phyloP scores from a whole-genome alignment of 495 filamentous ascomycete species.

The Neurospora africana region DNA sequence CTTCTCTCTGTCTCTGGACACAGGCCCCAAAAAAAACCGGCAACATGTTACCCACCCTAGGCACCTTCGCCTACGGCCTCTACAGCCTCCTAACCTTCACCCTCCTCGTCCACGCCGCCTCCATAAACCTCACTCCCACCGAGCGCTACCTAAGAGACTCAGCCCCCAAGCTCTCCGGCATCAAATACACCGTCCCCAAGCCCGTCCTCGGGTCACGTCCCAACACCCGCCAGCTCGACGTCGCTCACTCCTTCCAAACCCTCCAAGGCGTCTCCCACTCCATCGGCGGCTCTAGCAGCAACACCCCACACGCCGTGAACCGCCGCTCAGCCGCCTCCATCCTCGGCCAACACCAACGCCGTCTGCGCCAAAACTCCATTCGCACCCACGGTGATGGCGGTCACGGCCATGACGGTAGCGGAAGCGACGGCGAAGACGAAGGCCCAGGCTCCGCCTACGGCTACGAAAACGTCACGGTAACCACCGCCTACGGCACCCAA shows the following conservation, averaged over 20 bases:
- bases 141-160: not conserved
- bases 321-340: conserved; percentile 18
- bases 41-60: not conserved
- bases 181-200: not conserved
- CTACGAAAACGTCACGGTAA: conserved; percentile 30
- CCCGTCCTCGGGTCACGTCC: not conserved
- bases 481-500: conserved; percentile 28
- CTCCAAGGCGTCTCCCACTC: not conserved
- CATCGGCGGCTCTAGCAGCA: not conserved
- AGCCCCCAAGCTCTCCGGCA: not conserved
- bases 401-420: not conserved
- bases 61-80: not conserved
- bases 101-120: not conserved
- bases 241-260: not conserved
- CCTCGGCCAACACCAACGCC: conserved; percentile 24
- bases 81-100: not conserved
- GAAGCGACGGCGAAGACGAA: not conserved
- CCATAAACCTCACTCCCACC: not conserved
- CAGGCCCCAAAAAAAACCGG: not conserved
- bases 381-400: not conserved
- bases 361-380: conserved; percentile 1
- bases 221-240: not conserved
- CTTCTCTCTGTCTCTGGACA: not conserved
- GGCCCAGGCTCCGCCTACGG: conserved; percentile 5
- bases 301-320: conserved; percentile 2